Base-by-base conservation (phyloP, 225 moss, liverwort and hornwort species). In the Pseudisothecium myosuroides region DNA sequence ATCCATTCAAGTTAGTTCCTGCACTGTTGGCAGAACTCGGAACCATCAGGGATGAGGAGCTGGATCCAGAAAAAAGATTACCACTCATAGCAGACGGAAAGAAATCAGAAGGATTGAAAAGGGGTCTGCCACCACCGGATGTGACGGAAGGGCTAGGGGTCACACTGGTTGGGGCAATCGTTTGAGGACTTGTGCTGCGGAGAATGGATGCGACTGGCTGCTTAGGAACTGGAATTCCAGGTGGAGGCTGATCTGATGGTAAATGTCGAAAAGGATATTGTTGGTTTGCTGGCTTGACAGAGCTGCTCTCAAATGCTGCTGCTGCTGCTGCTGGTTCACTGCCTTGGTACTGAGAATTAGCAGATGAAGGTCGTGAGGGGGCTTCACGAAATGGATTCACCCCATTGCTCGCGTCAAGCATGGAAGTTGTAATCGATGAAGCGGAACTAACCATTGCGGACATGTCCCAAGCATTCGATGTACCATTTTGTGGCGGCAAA, bases 51-150 rank as follows among this genome's bases (percentile, higher is more conserved):
- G 89, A 79, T 50, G 90, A 71, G 43, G 85, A 85, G 73, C 26
- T 85, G 69, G 92, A 85, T 19, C 84, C 87, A 87, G 92, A 63
- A n/a, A 75, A 68, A 67, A 54, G 77, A 63, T 77, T 89, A 43
- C 87, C 91, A 82, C 82, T 91, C 92, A 91, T 91, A 26, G 91
- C 82, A 83, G 93, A 72, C 60, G 91, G 88, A 56, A 91, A 93
- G 90, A 93, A 90, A 88, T 93, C 91, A 74, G 91, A 93, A n/a
- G 93, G 93, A 90, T 84, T 76, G 68, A 90, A 91, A 79, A 91
- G 86, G 16, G 91, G 93, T 82, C 89, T 88, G 31, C 89, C 91
- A 60, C 59, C 80, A 83, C 87, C 85, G 27, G 93, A 77, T 17
- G 93, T 86, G 64, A 74, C 88, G 63, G 88, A 82, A 39, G 82